A percentile compares a stretch with the other conserved stretches of the same genome.
Conservation (phyloP, 2,329 filamentous ascomycete genomes). For the Septoria linicola region DNA sequence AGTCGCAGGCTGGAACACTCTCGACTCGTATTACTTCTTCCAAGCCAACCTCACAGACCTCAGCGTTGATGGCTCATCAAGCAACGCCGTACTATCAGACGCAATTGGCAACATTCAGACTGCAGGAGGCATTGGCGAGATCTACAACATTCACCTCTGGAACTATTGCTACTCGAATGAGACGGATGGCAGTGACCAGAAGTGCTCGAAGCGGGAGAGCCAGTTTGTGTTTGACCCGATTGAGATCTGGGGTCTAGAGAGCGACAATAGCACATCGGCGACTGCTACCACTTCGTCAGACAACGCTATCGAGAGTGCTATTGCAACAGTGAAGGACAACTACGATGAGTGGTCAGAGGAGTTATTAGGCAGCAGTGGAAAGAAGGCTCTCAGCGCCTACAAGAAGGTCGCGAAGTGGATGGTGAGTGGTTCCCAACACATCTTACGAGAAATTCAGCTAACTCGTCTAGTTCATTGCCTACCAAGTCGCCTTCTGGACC, state of each 20-base stretch:
- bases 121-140: constrained; percentile 59
- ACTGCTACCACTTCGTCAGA: constrained; percentile 21
- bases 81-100: constrained; percentile 36
- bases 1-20: constrained; percentile 55
- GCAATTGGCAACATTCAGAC: constrained; percentile 42
- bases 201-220: constrained; percentile 70
- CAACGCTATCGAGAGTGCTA: constrained; percentile 36
- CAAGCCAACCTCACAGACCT: constrained; percentile 43
- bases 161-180: constrained; percentile 71
- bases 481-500: constrained; percentile 68
- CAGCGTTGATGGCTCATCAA: constrained; percentile 25
- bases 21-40: constrained; percentile 56
- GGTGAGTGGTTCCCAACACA: constrained; percentile 33
- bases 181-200: constrained; percentile 46
- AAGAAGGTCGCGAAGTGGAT: constrained; percentile 68
- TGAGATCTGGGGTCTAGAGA: constrained; percentile 62
- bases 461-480: constrained; percentile 40
- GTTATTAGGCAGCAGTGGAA: constrained; percentile 64
- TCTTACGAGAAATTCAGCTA: neutral
- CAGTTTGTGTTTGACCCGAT: constrained; percentile 76
- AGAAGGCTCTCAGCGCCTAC: constrained; percentile 70
- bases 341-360: constrained; percentile 33
- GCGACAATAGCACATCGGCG: constrained; percentile 44
- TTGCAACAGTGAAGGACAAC: constrained; percentile 55
- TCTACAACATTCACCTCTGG: constrained; percentile 82